Evolutionary conservation across 148 eudicot genomes (phyloP), one percentile per base, ranked within the genome.

Genomic region (Cornus controversa): DNA sequence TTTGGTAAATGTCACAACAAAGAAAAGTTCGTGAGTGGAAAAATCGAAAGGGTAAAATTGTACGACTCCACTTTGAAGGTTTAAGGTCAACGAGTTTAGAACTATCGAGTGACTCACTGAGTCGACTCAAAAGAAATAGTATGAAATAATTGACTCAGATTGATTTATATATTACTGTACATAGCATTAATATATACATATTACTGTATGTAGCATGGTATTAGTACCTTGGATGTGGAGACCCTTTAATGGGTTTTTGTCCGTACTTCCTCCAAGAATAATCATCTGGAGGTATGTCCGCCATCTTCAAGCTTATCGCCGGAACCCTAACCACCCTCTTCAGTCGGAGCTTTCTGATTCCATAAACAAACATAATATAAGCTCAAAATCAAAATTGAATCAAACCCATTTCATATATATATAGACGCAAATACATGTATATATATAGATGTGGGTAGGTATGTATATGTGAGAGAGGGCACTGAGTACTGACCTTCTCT

Each of bases 191-290:
- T n/a, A n/a, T n/a, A n/a, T n/a, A n/a, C n/a, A n/a, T n/a, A n/a
- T n/a, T n/a, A n/a, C n/a, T n/a, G n/a, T n/a, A n/a, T n/a, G n/a
- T n/a, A 27, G 8, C 31, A n/a, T 28, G 10, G 28, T 57, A 34
- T 8, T 42, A 28, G 36, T 91, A 93, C 99, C 99, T 95, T 70
- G 99, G 99, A 85, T 95, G 94, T 24, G 99, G 99, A 53, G 99
- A 95, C 4, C 99, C 99, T 85, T 95, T 95, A 58, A 95, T 95
- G 40, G 99, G 99, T 74, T 95, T 95, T 75, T 95, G 99, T 10
- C 99, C 99, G 67, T 95, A 95, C 84, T 95, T 95, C 65, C 99
- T 89, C 99, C 99, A 95, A 0, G 99, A 95, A 74, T 90, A 95
- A 84, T 95, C 94, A 67, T 95, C 99, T 1, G 99, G 96, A 50